phyloP scores from a whole-genome alignment of 768 basidiomycete species.

The Mycena alexandri region DNA sequence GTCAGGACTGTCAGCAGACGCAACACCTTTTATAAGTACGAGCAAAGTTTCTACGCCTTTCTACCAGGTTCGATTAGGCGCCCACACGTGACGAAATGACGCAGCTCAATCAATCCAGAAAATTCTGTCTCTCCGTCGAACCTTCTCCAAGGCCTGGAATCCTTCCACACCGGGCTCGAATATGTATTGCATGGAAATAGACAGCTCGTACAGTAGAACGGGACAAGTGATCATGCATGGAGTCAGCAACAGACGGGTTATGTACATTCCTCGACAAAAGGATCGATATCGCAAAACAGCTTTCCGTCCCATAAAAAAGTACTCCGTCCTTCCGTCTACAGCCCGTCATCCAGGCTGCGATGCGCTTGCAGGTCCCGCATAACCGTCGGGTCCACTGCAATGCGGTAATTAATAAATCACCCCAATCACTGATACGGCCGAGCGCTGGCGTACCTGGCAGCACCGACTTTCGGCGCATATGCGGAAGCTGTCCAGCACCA shows the following conservation, averaged over 20 bases:
- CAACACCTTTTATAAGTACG: too few species aligned
- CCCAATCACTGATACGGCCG: conserved; percentile 27
- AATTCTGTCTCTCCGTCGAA: too few species aligned
- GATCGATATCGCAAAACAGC: conserved; percentile 17
- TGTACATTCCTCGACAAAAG: conserved; percentile 30
- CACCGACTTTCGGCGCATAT: conserved; percentile 95
- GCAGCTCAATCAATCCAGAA: conserved; percentile 36
- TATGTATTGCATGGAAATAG: conserved; percentile 31
- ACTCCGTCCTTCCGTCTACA: conserved; percentile 28
- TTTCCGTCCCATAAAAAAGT: conserved; percentile 11
- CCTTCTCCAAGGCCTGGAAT: not conserved
- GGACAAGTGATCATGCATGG: conserved; percentile 31
- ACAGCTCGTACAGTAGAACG: conserved; percentile 21
- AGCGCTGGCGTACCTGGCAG: conserved; percentile 80
- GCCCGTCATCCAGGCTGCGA: conserved; percentile 78
- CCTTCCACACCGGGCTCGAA: conserved; percentile 8
- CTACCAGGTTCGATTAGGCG: too few species aligned
- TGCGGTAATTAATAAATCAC: conserved; percentile 27
- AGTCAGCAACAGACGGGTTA: conserved; percentile 27
- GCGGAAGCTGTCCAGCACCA: conserved; percentile 64
- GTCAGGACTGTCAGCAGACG: too few species aligned
- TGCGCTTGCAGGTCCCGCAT: conserved; percentile 90
- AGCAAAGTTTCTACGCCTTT: too few species aligned
- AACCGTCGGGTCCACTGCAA: conserved; percentile 87
- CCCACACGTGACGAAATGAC: too few species aligned